A percentile compares a stretch with the other conserved stretches of the same genome.
phyloP scores from a whole-genome alignment of 2,329 filamentous ascomycete species.

The Calycina herbarum region DNA sequence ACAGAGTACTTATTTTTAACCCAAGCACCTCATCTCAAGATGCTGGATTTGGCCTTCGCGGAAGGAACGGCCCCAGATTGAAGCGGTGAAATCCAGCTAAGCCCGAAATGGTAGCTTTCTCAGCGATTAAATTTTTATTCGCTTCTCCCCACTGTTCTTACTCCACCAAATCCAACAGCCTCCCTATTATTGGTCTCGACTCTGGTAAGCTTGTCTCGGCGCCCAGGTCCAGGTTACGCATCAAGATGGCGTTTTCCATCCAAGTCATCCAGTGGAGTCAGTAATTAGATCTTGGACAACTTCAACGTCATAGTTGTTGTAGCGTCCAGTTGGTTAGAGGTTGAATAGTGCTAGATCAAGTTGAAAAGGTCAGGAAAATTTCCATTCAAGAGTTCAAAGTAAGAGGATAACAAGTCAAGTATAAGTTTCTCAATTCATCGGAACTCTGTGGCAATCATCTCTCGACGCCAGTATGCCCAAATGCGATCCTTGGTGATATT shows the following conservation, averaged over 20 bases:
- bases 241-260: not conserved
- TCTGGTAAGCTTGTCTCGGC: not conserved
- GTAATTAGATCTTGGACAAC: not conserved
- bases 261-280: not conserved
- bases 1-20: constrained; percentile 7
- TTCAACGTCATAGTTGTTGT: not conserved
- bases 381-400: not conserved
- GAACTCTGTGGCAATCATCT: not conserved
- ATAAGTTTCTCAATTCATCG: not conserved
- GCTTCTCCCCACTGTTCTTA: not conserved
- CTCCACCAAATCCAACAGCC: not conserved
- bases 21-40: not conserved
- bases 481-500: not conserved
- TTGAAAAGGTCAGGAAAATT: not conserved
- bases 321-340: not conserved
- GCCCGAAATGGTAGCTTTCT: not conserved
- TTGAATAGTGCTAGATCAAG: not conserved
- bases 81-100: not conserved
- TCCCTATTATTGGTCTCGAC: not conserved
- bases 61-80: not conserved
- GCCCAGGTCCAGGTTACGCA: not conserved
- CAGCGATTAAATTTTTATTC: not conserved
- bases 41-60: not conserved
- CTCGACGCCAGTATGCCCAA: not conserved
- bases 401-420: not conserved